Base-by-base conservation (phyloP, 2,329 filamentous ascomycete species). In the Fusarium mexicanum region DNA sequence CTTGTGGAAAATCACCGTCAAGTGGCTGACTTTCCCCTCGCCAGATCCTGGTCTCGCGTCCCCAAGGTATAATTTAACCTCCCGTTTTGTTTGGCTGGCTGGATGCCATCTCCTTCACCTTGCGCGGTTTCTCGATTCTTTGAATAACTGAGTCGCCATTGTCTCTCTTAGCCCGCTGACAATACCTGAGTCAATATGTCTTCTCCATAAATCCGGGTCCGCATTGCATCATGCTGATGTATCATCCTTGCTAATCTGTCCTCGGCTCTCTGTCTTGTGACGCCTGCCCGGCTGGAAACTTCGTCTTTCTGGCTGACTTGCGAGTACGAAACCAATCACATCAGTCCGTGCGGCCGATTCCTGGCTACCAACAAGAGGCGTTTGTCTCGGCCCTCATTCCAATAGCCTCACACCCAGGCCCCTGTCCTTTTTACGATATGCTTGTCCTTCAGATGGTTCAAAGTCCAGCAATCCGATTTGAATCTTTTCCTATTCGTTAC, bases 221-320 rank as follows among this genome's bases (percentile, higher is more conserved):
- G 53, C 57, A 77, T 78, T 78, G 75, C 76, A 78, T 78, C 76
- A 78, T 72, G 50, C 67, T 78, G 77, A 78, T 78, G 75, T 65
- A 76, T 46, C 55, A 75, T 61, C 74, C 75, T 63, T 73, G 67
- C 53, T 59, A 64, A 60, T 48, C 51, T 73, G 58, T 59, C 65
- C 48, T 75, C 59, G 58, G 51, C 51, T 60, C 54, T 48, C 40
- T 64, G 75, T 78, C 76, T 78, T 77, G 76, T 78, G 76, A 78
- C 72, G 72, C 69, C 70, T 70, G 59, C 67, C 71, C 66, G 44
- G 76, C 58, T 75, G 47, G 64, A 64, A 68, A 55, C 64, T 61
- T 69, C 54, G 41, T 61, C 63, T 61, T 71, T 71, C 67, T 74
- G 70, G 69, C 62, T 71, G 60, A 61, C 73, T 76, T 73, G 70